Conservation (phyloP, 495 filamentous ascomycete genomes). For the Hypoxylon crocopeplum region DNA sequence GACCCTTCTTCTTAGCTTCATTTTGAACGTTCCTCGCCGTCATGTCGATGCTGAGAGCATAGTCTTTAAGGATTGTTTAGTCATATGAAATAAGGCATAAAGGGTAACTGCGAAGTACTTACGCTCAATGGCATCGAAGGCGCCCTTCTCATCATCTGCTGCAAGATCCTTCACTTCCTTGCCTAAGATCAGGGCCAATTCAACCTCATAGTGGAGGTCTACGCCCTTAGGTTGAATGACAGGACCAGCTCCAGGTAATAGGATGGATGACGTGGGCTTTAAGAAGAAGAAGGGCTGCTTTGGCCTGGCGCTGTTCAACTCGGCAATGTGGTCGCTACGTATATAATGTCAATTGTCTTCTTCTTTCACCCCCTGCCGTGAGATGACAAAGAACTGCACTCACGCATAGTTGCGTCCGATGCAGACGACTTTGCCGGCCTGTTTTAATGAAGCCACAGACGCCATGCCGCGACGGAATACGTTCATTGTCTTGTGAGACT, state of each 20-base stretch:
- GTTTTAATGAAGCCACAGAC: conserved; percentile 67
- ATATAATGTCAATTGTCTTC: conserved; percentile 29
- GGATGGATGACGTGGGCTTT: conserved; percentile 85
- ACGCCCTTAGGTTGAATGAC: conserved; percentile 82
- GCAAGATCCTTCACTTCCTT: conserved; percentile 77
- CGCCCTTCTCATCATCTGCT: conserved; percentile 64
- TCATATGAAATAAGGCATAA: background rate
- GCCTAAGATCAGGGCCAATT: conserved; percentile 87
- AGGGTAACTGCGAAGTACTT: conserved; percentile 24
- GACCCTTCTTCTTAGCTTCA: conserved; percentile 92
- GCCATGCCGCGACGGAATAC: conserved; percentile 53
- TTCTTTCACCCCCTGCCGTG: conserved; percentile 11
- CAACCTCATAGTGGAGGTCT: conserved; percentile 92
- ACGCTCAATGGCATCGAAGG: conserved; percentile 68
- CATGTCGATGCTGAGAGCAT: conserved; percentile 90
- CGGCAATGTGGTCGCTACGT: conserved; percentile 86
- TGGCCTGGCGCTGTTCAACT: conserved; percentile 84
- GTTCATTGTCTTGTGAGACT: conserved; percentile 39
- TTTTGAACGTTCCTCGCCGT: conserved; percentile 92
- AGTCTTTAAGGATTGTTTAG: conserved; percentile 58
- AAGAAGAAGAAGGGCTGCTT: conserved; percentile 99
- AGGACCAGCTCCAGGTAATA: conserved; percentile 78
- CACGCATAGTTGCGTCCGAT: conserved; percentile 98
- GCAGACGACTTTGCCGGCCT: conserved; percentile 89
- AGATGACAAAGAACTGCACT: conserved; percentile 42